Base-by-base conservation (phyloP, 306 rosid species). In the Cicer cuneatum region DNA sequence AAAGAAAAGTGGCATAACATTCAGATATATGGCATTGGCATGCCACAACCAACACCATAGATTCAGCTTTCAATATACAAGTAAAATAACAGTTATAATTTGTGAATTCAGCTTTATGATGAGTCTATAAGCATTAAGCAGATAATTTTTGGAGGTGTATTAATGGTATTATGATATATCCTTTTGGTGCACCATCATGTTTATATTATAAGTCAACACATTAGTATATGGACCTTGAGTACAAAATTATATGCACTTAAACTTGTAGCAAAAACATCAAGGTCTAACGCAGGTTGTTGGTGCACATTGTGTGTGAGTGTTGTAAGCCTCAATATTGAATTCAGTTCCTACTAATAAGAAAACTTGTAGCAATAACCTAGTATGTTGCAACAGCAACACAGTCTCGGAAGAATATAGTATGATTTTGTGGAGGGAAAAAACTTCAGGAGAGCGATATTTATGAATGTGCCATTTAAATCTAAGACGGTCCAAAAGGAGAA, bases 21-120 rank as follows among this genome's bases (percentile, higher is more conserved):
- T 74, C 15, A 74, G 56, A 64, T 52, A 65, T 64, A 65, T 75
- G 72, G 47, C 65, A 39, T 13, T 75, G 79, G 47, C 65, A 39
- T 13, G 54, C 79, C 64, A 49, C 49, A 70, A 61, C 61, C 61
- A 61, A 18, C 60, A 73, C 33, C 59, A 73, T 47, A 48, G 59
- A 73, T 45, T 58, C 13, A 14, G 48, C 35, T 18, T 71, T 71
- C 53, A 41, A 56, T 48, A 45, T 66, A 19, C 10, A 45, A 65
- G 35, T 64, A 16, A 64, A 41, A 64, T 11, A 16, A 42, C 37
- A 41, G 52, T 12, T 21, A 45, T 29, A 29, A 29, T 29, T 24
- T 45, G 72, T 45, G 41, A 7, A 66, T 66, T 43, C 60, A 4
- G 15, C 73, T 68, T 68, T 68, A 68, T 47, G 59, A 47, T 68